These are phyloP conservation scores for Saturnispora sanitii DNA, from an alignment of 805 yeast species.

Conservation along the genomic window DNA sequence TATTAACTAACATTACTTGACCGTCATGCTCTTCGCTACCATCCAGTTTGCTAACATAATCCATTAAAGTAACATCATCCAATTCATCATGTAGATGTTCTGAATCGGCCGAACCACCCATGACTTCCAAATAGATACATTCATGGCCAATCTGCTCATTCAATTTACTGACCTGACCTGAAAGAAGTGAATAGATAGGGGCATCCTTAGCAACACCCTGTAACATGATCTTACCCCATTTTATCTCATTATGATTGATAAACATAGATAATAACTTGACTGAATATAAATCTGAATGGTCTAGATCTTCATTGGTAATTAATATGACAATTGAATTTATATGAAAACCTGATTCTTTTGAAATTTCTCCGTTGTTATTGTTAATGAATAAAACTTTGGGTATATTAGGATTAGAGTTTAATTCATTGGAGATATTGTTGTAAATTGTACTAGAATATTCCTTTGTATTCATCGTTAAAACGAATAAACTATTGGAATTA, in stretches of 20 bases:
- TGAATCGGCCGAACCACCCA: not conserved
- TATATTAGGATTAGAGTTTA: conserved; percentile 8
- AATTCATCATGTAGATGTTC: not conserved
- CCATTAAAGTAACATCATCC: conserved; percentile 4
- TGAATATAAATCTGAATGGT: conserved; percentile 17
- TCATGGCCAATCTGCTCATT: conserved; percentile 4
- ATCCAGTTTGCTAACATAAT: conserved; percentile 5
- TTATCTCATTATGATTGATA: conserved; percentile 16
- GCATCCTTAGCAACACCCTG: conserved; percentile 2
- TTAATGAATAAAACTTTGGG: conserved; percentile 22
- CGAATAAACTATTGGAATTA: conserved; percentile 17
- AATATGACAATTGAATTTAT: conserved; percentile 16
- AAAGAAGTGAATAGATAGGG: conserved; percentile 1
- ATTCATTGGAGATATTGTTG: conserved; percentile 11
- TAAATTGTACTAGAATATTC: conserved; percentile 14
- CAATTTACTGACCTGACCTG: not conserved
- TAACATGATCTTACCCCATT: conserved; percentile 7
- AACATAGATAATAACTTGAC: conserved; percentile 19
- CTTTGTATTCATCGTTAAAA: conserved; percentile 18
- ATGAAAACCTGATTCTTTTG: not conserved
- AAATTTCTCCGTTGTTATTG: conserved; percentile 17
- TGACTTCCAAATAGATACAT: not conserved
- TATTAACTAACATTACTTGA: conserved; percentile 18
- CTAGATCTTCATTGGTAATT: conserved; percentile 13
- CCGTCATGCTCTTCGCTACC: conserved; percentile 11